phyloP scores from a whole-genome alignment of 2,329 filamentous ascomycete species.

The Colletotrichum paranaense region DNA sequence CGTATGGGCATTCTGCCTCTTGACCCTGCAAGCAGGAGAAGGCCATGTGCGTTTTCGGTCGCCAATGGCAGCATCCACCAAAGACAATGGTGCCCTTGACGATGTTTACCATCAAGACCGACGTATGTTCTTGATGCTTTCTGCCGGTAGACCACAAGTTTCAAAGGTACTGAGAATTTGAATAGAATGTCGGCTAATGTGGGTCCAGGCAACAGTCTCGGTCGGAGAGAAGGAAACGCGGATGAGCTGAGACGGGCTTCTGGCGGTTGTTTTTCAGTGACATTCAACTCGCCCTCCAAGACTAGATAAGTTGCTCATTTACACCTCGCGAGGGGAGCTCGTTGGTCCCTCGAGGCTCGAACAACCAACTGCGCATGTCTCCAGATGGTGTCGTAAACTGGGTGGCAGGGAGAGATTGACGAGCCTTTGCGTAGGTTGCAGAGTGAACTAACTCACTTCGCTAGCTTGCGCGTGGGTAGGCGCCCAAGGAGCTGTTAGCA shows the following conservation, averaged over 20 bases:
- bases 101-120: no score
- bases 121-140: not conserved
- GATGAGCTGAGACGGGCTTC: not conserved
- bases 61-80: no score
- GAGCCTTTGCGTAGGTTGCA: no score
- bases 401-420: not conserved
- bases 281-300: not conserved
- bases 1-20: no score
- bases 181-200: not conserved
- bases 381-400: not conserved
- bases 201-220: not conserved
- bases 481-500: not conserved
- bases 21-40: no score
- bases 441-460: no score
- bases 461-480: not conserved
- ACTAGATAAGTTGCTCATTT: not conserved
- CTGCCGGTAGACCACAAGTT: not conserved
- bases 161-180: not conserved
- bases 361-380: not conserved
- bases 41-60: no score
- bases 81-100: no score
- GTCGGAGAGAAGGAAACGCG: not conserved
- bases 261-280: not conserved
- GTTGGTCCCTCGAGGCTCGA: no score
- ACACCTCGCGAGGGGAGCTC: no score